Evolutionary conservation across 1,284 basidiomycete genomes (phyloP), one percentile per base, ranked within the genome.

Genomic region (Cutaneotrichosporon mucoides): DNA sequence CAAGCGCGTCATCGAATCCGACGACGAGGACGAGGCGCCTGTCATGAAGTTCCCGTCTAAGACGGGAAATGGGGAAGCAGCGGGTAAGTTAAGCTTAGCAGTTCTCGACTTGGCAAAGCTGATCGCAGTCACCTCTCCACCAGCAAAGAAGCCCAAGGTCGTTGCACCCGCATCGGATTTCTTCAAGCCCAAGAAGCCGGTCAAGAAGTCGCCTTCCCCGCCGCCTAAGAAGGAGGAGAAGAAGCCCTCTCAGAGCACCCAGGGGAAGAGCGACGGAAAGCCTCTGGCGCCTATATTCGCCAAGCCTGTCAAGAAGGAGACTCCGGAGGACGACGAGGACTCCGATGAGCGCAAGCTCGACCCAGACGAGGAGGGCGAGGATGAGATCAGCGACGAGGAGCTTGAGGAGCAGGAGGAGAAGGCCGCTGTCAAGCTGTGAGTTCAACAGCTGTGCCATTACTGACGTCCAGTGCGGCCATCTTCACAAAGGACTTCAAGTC

Each of bases 341-440:
- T 24, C 41, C 47, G 81, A 82, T 12, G 80, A 80, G 37, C 24
- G 24, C 24, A 24, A 24, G 24, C 24, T 24, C 24, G 24, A 24
- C 24, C 24, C 24, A 24, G 24, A 24, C 24, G 70, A 74, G 48
- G 75, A 75, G 47, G 72, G 70, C 11, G 76, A 79, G 36, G 76
- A 75, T 13, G 77, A 77, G 66, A 60, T 76, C 12, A 73, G 72
- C 58, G 73, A 76, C 47, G 71, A 75, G 41, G 73, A 70, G 33
- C 69, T 73, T 49, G 71, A 82, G 51, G 85, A 87, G 63, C 82
- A 82, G 47, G 85, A 86, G 67, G 84, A 82, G 16, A 83, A 85
- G 72, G 73, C 74, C 5, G 82, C 82, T 5, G 80, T 85, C 0
- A 88, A 88, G 71, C 85, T 82, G 89, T 89, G 65, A 61, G 83